A percentile compares a stretch with the other conserved stretches of the same genome.
Conservation (phyloP, 169 alveolate genomes). For the Eimeria tenella region DNA sequence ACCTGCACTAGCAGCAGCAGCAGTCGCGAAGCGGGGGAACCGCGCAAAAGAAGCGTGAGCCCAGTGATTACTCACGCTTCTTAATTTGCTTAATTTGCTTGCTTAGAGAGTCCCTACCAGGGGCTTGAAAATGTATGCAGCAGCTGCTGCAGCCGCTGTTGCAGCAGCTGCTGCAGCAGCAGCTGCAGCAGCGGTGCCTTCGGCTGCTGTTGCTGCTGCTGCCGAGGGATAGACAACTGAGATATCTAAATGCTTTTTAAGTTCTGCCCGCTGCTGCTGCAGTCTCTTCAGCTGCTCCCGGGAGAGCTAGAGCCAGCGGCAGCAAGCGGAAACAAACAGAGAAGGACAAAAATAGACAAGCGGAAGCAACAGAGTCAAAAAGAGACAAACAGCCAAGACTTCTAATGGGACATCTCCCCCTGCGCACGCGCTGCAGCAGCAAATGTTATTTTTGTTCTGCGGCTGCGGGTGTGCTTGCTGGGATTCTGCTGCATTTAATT, state of each 20-base stretch:
- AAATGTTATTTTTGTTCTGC: background rate
- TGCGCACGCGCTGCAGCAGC: background rate
- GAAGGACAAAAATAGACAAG: background rate
- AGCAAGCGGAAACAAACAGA: background rate
- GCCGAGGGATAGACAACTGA: background rate
- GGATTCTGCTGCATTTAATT: background rate
- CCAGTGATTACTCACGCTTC: background rate
- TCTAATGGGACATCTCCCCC: too few relatives aligned
- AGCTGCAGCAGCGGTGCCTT: background rate
- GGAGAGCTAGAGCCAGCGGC: background rate
- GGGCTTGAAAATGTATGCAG: background rate
- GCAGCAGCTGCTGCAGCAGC: constrained; percentile 11
- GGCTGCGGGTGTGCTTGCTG: background rate
- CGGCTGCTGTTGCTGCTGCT: background rate
- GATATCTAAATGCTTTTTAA: background rate
- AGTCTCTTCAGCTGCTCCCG: background rate
- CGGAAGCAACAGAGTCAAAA: background rate
- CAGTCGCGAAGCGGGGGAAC: background rate
- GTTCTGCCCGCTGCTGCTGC: background rate
- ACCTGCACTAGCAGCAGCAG: background rate
- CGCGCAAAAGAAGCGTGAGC: background rate
- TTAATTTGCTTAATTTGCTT: background rate
- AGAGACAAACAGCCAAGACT: background rate
- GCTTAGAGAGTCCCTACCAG: background rate
- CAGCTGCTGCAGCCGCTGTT: constrained; percentile 17